Conservation (phyloP, 2,329 filamentous ascomycete genomes). For the Fusarium illudens region DNA sequence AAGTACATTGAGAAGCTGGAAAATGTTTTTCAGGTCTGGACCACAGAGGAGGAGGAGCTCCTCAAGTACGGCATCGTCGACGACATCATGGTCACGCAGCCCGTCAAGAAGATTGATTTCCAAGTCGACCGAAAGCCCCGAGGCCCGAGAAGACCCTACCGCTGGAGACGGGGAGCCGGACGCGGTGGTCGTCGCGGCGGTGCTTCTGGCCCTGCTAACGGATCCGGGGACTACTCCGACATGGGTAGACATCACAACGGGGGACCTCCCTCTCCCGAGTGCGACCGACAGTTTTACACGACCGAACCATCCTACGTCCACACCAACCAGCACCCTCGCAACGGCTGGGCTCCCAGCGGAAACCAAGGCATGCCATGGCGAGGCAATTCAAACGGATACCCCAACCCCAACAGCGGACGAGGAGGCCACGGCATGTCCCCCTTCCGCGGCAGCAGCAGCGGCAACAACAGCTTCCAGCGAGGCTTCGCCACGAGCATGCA, state of each 20-base stretch:
- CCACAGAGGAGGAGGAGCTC: conserved; percentile 66
- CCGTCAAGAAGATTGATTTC: conserved; percentile 72
- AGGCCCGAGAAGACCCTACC: conserved; percentile 32
- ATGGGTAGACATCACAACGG: neutral
- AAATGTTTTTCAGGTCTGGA: conserved; percentile 76
- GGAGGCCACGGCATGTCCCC: conserved; percentile 8
- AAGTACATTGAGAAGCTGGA: conserved; percentile 60
- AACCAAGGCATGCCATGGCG: conserved; percentile 21
- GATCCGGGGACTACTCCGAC: conserved; percentile 1
- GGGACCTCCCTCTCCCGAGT: conserved; percentile 12
- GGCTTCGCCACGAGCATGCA: neutral
- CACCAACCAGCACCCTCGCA: neutral
- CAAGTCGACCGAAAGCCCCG: conserved; percentile 61
- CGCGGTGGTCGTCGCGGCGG: conserved; percentile 31
- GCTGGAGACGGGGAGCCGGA: conserved; percentile 37
- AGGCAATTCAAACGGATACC: conserved; percentile 18
- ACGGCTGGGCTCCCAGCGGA: conserved; percentile 7
- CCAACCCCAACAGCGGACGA: neutral
- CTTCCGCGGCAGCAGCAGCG: conserved; percentile 1
- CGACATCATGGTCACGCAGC: conserved; percentile 72
- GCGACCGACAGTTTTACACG: conserved; percentile 17
- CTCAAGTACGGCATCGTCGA: conserved; percentile 63
- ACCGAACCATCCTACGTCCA: neutral
- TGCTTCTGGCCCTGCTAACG: neutral
- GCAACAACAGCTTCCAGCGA: conserved; percentile 12